Percentiles rank a stretch among this genome's conserved stretches.
Evolutionary conservation across 2,329 filamentous ascomycete genomes (phyloP).

Genomic region (Aspergillus bombycis): DNA sequence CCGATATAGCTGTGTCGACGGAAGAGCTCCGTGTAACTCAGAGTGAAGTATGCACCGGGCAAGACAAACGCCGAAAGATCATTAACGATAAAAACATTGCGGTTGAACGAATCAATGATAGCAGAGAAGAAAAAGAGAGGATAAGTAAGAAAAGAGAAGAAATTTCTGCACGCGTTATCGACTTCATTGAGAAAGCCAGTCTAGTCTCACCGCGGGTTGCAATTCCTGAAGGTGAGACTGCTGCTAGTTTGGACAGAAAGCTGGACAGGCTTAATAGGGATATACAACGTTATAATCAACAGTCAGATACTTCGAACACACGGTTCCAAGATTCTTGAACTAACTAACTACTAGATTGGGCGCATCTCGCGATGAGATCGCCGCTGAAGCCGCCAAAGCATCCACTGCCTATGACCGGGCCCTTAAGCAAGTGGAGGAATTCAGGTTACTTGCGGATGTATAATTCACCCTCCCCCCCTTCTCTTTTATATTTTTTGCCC

Average conservation of each 20-base stretch:
- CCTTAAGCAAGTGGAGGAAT: slow-evolving; percentile 41
- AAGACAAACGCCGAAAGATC: slow-evolving; percentile 56
- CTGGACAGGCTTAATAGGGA: slow-evolving; percentile 59
- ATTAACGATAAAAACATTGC: slow-evolving; percentile 66
- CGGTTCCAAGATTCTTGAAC: slow-evolving; percentile 8
- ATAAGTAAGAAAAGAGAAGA: slow-evolving; percentile 54
- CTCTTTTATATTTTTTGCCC: slow-evolving; percentile 24
- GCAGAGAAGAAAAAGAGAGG: slow-evolving; percentile 49
- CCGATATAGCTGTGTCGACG: slow-evolving; percentile 38
- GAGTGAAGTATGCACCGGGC: slow-evolving; percentile 54
- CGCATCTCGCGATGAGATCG: slow-evolving; percentile 67
- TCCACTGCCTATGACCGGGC: slow-evolving; percentile 41
- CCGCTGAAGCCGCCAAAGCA: slow-evolving; percentile 48
- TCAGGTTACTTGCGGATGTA: slow-evolving; percentile 45
- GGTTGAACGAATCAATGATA: slow-evolving; percentile 55
- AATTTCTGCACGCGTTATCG: slow-evolving; percentile 53
- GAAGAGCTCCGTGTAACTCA: slow-evolving; percentile 59
- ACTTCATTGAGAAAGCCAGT: slow-evolving; percentile 60
- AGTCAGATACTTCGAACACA: slow-evolving; percentile 35
- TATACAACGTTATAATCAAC: slow-evolving; percentile 59
- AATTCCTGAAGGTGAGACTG: slow-evolving; percentile 67
- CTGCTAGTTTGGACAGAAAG: slow-evolving; percentile 53
- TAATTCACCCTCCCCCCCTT: not conserved
- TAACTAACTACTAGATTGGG: slow-evolving; percentile 54
- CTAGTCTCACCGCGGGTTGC: slow-evolving; percentile 61